Conservation (phyloP, 805 yeast genomes). For the Cyberlindnera petersonii region DNA sequence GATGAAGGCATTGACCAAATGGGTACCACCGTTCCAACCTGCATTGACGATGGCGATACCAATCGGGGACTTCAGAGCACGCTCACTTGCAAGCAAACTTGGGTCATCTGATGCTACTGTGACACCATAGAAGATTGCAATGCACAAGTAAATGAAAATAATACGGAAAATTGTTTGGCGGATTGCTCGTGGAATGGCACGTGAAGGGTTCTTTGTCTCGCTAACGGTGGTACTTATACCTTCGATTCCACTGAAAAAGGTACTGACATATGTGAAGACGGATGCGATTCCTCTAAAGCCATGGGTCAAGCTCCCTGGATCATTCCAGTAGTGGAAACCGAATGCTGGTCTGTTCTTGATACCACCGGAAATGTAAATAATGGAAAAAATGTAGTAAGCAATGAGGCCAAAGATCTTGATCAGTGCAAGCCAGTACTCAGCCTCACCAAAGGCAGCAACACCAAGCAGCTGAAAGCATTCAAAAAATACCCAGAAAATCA, state of each 20-base stretch:
- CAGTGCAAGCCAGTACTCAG: constrained; percentile 52
- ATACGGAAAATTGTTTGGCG: constrained; percentile 63
- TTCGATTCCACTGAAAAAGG: constrained; percentile 77
- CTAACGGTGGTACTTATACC: constrained; percentile 71
- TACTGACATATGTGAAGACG: constrained; percentile 66
- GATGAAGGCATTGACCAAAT: constrained; percentile 69
- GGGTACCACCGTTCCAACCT: constrained; percentile 62
- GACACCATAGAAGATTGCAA: constrained; percentile 63
- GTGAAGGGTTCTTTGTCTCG: constrained; percentile 66
- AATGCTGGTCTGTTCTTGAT: constrained; percentile 32
- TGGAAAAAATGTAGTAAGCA: constrained; percentile 49
- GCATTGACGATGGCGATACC: constrained; percentile 65
- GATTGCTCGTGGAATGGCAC: constrained; percentile 67
- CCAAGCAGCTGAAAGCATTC: constrained; percentile 48
- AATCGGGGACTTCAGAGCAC: constrained; percentile 61
- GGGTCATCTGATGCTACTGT: constrained; percentile 65
- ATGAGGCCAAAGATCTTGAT: constrained; percentile 45
- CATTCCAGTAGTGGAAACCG: constrained; percentile 31
- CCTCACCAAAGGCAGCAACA: constrained; percentile 53
- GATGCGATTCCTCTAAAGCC: constrained; percentile 55
- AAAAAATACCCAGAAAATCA: constrained; percentile 51
- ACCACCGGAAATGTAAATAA: constrained; percentile 42
- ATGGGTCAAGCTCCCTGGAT: constrained; percentile 33
- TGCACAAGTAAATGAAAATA: constrained; percentile 55
- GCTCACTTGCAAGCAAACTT: constrained; percentile 32